Evolutionary conservation across 257 asterid species (phyloP).

Genomic region (Solanum bulbocastanum): DNA sequence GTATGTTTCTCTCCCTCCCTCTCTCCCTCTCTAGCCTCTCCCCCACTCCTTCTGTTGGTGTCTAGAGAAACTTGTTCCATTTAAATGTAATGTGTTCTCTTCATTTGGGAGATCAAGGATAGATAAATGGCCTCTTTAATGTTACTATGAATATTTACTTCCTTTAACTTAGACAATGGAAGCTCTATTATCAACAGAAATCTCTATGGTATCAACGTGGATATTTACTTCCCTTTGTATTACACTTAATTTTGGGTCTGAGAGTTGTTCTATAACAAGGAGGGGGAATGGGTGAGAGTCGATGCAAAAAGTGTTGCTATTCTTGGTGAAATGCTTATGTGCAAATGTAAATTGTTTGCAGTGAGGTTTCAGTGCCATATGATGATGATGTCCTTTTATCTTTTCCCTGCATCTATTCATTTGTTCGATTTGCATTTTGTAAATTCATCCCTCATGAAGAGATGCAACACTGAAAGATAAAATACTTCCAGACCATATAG

Average conservation of each 20-base stretch:
- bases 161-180: background rate
- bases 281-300: background rate
- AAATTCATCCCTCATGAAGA: background rate
- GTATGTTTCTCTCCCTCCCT: conserved; percentile 30
- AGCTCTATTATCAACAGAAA: background rate
- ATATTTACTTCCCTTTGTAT: background rate
- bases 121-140: background rate
- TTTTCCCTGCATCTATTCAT: background rate
- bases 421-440: background rate
- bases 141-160: background rate
- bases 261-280: background rate
- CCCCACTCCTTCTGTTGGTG: background rate
- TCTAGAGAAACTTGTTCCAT: background rate
- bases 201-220: background rate
- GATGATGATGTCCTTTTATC: background rate
- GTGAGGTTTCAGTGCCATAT: background rate
- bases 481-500: background rate
- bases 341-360: background rate
- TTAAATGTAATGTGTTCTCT: background rate
- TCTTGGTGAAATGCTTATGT: background rate
- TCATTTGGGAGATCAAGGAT: background rate
- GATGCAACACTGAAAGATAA: background rate
- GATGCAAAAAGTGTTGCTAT: background rate
- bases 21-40: background rate
- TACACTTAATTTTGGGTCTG: background rate